These are phyloP conservation scores for Ramalina intermedia DNA, from an alignment of 495 filamentous ascomycete species.

Conservation along the genomic window DNA sequence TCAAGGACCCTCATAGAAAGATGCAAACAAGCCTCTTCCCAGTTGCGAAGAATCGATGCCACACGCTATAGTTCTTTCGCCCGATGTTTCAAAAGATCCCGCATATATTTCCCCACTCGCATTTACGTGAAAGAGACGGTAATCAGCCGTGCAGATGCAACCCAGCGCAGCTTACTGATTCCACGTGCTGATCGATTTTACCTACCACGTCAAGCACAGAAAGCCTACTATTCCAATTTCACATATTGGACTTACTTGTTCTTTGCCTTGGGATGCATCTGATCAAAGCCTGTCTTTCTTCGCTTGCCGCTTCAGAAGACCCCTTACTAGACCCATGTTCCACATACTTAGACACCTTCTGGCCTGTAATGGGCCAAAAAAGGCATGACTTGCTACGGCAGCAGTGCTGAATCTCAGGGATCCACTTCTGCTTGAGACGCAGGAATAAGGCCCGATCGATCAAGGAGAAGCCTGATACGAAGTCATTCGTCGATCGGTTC, in stretches of 20 bases:
- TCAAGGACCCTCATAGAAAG: too few species aligned
- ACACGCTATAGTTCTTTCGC: too few species aligned
- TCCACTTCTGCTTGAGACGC: constrained; percentile 95
- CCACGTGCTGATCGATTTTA: not conserved
- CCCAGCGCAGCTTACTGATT: too few species aligned
- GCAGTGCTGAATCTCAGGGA: constrained; percentile 91
- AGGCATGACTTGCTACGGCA: not conserved
- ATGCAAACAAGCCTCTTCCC: too few species aligned
- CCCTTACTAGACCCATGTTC: not conserved
- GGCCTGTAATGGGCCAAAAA: not conserved
- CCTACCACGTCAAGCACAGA: not conserved
- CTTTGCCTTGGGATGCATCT: not conserved
- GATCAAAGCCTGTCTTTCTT: not conserved
- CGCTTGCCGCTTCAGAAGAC: not conserved
- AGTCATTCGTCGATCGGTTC: constrained; percentile 96
- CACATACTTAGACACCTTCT: not conserved
- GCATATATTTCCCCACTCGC: too few species aligned
- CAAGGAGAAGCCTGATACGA: constrained; percentile 96
- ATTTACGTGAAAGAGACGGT: too few species aligned
- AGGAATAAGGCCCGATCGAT: constrained; percentile 95
- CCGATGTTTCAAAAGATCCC: too few species aligned
- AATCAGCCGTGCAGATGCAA: too few species aligned
- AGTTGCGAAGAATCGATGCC: too few species aligned
- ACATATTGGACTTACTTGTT: not conserved
- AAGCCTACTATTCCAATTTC: too few species aligned